Percentiles rank a stretch among this genome's conserved stretches.
phyloP scores from a whole-genome alignment of 352 stramenopile genomes.

The Phytophthora kernoviae region DNA sequence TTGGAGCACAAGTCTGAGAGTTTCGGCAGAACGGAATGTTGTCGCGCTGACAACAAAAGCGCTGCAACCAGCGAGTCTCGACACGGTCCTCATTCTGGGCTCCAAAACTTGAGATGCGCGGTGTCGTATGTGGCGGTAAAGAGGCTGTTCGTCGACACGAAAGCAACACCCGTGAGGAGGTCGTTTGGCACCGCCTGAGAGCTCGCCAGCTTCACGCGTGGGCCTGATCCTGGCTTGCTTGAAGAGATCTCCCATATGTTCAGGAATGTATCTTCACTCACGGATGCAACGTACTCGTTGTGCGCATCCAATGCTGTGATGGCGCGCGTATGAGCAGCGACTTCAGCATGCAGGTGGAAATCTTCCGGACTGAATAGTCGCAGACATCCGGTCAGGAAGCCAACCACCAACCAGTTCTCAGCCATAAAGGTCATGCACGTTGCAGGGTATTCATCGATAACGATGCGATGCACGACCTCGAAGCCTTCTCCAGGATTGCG shows the following conservation, averaged over 20 bases:
- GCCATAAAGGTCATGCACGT: conserved; percentile 61
- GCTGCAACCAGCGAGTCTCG: not conserved
- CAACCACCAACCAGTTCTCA: conserved; percentile 58
- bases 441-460: conserved; percentile 44
- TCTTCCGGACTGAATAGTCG: conserved; percentile 56
- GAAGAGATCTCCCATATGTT: conserved; percentile 72
- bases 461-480: conserved; percentile 66
- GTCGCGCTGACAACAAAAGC: not conserved
- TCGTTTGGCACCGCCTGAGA: conserved; percentile 70
- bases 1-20: conserved; percentile 5
- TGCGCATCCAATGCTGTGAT: conserved; percentile 66
- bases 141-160: conserved; percentile 51
- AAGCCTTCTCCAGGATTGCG: conserved; percentile 57
- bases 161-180: conserved; percentile 61
- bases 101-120: conserved; percentile 73
- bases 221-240: conserved; percentile 21
- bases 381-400: conserved; percentile 64
- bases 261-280: conserved; percentile 80
- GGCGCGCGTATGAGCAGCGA: conserved; percentile 70
- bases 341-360: conserved; percentile 62
- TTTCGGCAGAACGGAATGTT: not conserved
- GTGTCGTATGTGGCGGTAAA: conserved; percentile 72
- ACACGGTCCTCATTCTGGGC: conserved; percentile 41
- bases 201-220: conserved; percentile 55
- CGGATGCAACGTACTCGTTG: conserved; percentile 58